A percentile compares a stretch with the other conserved stretches of the same genome.
Evolutionary conservation across 2,329 filamentous ascomycete genomes (phyloP).

Genomic region (Pseudogymnoascus sp.): DNA sequence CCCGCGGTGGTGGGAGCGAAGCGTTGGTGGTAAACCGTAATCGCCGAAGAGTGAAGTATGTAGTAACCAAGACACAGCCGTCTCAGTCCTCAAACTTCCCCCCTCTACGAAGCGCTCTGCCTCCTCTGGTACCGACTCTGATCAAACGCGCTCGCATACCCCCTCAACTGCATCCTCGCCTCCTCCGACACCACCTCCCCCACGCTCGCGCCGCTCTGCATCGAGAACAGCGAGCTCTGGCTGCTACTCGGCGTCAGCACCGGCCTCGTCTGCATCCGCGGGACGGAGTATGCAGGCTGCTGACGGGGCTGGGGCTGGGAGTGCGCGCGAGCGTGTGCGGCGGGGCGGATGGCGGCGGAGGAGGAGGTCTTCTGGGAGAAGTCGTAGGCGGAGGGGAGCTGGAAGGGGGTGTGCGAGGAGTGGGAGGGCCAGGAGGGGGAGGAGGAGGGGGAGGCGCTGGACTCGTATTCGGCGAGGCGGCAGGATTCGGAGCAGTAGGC

Average conservation of each 20-base stretch:
- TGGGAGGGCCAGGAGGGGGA: constrained; percentile 43
- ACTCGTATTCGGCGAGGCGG: constrained; percentile 77
- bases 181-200: constrained; percentile 60
- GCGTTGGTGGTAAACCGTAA: neutral
- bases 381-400: constrained; percentile 67
- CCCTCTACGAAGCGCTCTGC: constrained; percentile 24
- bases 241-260: constrained; percentile 65
- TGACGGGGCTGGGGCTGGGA: neutral
- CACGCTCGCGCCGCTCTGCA: constrained; percentile 52
- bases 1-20: too few species aligned
- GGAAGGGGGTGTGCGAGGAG: constrained; percentile 47
- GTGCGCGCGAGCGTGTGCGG: neutral
- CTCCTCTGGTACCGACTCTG: constrained; percentile 37
- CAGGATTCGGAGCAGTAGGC: constrained; percentile 91
- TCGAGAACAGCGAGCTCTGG: constrained; percentile 74
- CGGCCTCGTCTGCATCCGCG: constrained; percentile 28
- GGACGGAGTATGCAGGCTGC: constrained; percentile 20
- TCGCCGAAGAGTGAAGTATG: neutral
- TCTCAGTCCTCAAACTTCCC: neutral
- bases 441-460: constrained; percentile 48
- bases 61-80: too few species aligned
- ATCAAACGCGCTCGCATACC: constrained; percentile 85
- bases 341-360: neutral
- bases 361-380: constrained; percentile 36
- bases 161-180: constrained; percentile 69